Percentiles rank a stretch among this genome's conserved stretches.
Conservation (phyloP, 768 basidiomycete genomes). For the Calvatia gigantea region DNA sequence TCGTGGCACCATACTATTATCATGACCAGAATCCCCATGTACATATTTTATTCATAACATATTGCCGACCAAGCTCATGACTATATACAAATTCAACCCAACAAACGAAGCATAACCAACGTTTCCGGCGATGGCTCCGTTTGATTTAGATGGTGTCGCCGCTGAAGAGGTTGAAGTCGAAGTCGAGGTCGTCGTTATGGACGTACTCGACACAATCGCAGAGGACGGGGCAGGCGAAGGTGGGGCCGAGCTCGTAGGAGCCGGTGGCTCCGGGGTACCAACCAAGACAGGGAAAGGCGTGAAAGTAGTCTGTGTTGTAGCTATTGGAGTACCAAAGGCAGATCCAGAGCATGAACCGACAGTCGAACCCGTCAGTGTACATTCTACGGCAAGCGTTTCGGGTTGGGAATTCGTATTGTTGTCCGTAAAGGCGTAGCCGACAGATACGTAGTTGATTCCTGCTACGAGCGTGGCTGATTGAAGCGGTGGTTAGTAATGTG, state of each 20-base stretch:
- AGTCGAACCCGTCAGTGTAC: neutral
- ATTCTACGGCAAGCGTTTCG: neutral
- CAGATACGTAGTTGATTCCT: neutral
- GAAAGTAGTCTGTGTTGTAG: neutral
- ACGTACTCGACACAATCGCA: neutral
- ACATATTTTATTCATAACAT: neutral
- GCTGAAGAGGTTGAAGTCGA: neutral
- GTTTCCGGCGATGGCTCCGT: neutral
- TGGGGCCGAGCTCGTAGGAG: neutral
- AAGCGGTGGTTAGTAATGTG: neutral
- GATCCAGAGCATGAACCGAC: neutral
- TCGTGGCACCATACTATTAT: neutral
- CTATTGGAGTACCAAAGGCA: neutral
- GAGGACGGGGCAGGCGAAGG: neutral
- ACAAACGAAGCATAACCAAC: neutral
- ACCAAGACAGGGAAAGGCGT: conserved; percentile 1
- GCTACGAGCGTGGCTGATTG: neutral
- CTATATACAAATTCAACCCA: neutral
- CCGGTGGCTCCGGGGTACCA: neutral
- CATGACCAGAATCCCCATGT: neutral
- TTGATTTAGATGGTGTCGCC: neutral
- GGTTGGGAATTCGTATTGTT: neutral
- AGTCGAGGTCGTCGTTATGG: neutral
- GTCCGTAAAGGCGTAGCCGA: neutral
- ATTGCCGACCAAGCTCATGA: neutral